Conservation (phyloP, 768 basidiomycete species). For the Phaeolepiota aurea region DNA sequence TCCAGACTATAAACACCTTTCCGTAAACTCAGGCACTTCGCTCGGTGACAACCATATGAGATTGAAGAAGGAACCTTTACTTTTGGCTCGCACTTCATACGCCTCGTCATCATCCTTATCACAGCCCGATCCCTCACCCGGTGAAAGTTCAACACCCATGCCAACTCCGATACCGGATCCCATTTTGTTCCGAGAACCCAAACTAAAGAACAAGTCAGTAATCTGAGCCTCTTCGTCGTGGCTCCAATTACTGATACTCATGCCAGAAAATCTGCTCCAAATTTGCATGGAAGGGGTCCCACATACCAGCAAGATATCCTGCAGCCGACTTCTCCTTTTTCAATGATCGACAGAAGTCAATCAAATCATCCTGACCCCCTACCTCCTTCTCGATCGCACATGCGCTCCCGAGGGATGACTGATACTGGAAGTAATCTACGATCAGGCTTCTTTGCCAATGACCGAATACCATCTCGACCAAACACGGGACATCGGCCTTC, state of each 20-base stretch:
- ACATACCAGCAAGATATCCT: background rate
- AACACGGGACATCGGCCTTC: slow-evolving; percentile 7
- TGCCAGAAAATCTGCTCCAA: slow-evolving; percentile 12
- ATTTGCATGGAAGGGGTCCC: slow-evolving; percentile 6
- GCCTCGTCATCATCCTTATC: slow-evolving; percentile 54
- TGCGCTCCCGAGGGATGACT: slow-evolving; percentile 43
- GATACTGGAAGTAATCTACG: slow-evolving; percentile 24
- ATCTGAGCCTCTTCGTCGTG: background rate
- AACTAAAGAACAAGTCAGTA: slow-evolving; percentile 11
- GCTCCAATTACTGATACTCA: background rate
- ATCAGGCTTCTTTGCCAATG: slow-evolving; percentile 20
- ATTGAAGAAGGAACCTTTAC: slow-evolving; percentile 24
- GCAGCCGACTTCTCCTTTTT: slow-evolving; percentile 21
- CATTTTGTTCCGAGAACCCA: slow-evolving; percentile 1
- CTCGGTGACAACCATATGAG: slow-evolving; percentile 31
- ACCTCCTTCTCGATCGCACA: slow-evolving; percentile 25
- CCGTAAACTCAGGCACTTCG: slow-evolving; percentile 46
- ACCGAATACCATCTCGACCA: slow-evolving; percentile 6
- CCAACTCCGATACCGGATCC: slow-evolving; percentile 1
- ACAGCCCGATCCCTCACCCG: slow-evolving; percentile 21
- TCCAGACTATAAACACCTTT: slow-evolving; percentile 38
- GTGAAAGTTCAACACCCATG: slow-evolving; percentile 5
- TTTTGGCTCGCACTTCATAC: slow-evolving; percentile 41
- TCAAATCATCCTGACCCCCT: slow-evolving; percentile 23
- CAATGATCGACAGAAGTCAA: slow-evolving; percentile 21